Percentiles rank a stretch among this genome's conserved stretches.
Conservation (phyloP, 1,284 basidiomycete genomes). For the Ceratobasidium theobromae region DNA sequence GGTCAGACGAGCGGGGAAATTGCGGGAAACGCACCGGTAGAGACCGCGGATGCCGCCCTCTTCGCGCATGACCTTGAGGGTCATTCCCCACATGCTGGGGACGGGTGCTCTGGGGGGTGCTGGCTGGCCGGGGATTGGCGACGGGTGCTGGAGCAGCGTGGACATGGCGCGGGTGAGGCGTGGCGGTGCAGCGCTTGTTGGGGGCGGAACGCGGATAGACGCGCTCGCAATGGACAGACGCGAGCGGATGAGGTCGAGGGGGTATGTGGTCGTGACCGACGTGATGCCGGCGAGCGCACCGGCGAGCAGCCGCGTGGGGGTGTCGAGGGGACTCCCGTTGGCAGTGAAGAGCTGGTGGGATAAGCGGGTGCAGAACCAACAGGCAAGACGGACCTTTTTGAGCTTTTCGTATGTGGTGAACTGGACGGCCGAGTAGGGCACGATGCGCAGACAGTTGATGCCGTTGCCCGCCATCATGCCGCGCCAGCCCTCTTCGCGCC, state of each 20-base stretch:
- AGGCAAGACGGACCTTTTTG: constrained; percentile 62
- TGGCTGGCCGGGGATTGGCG: constrained; percentile 28
- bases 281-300: constrained; percentile 91
- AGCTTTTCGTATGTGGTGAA: constrained; percentile 87
- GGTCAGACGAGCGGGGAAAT: constrained; percentile 32
- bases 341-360: constrained; percentile 61
- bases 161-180: constrained; percentile 45
- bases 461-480: constrained; percentile 80
- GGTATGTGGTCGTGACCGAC: constrained; percentile 89
- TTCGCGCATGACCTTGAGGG: constrained; percentile 82
- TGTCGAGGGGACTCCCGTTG: constrained; percentile 74
- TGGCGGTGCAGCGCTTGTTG: constrained; percentile 35
- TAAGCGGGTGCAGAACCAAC: constrained; percentile 32
- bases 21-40: constrained; percentile 60
- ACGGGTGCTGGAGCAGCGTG: constrained; percentile 32
- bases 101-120: constrained; percentile 40
- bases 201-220: constrained; percentile 51
- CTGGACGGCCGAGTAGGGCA: constrained; percentile 82
- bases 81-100: constrained; percentile 86
- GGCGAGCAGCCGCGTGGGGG: constrained; percentile 74
- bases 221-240: constrained; percentile 90
- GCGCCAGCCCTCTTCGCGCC: constrained; percentile 86
- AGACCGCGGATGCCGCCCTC: constrained; percentile 87
- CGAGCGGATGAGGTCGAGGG: constrained; percentile 90
- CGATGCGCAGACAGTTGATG: constrained; percentile 82